Evolutionary conservation across 1,139 yeast species (phyloP), one percentile per base, ranked within the genome.

Genomic region (Taiozyma sp.): DNA sequence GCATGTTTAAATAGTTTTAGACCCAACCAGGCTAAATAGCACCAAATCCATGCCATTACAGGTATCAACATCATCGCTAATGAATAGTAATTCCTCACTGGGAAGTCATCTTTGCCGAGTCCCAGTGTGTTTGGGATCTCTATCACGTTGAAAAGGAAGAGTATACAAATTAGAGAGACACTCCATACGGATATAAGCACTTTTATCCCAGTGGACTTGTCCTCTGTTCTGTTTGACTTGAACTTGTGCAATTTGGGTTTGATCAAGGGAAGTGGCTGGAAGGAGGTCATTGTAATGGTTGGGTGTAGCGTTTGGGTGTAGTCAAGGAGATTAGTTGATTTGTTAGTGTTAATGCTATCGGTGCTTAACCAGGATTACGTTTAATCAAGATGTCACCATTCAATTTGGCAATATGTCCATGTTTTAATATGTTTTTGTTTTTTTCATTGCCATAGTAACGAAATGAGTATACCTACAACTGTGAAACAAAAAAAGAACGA

Each of bases 1-100:
- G 65, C 59, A 45, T 62, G 65, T 44, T 58, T 61, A 45, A 62
- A 62, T 47, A 62, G 40, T 48, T 61, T 62, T 45, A 61, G 22
- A 9, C 62, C 64, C 2, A 60, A 54, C 64, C 65, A 62, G 24
- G 62, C 54, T 28, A 55, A 50, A 24, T 51, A 50, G 22, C 59
- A 56, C 65, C 65, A 62, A 19, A 62, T 38, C 65, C 65, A 62
- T 8, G 52, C 53, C 41, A 51, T 50, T 10, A 57, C 60, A 5
- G 65, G 65, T 9, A 57, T n/a, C 7, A 57, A 44, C 19, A 61
- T 36, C 2, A 60, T 13, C 0, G 64, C 64, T 8, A 56, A 47
- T 0, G 55, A 44, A 43, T 61, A 62, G 48, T 62, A 62, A 41
- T 62, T 61, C 3, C 42, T 47, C 2, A 56, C 47, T 1, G 63